Evolutionary conservation across 148 eudicot species (phyloP).

Genomic region (Heliosperma pusillum): DNA sequence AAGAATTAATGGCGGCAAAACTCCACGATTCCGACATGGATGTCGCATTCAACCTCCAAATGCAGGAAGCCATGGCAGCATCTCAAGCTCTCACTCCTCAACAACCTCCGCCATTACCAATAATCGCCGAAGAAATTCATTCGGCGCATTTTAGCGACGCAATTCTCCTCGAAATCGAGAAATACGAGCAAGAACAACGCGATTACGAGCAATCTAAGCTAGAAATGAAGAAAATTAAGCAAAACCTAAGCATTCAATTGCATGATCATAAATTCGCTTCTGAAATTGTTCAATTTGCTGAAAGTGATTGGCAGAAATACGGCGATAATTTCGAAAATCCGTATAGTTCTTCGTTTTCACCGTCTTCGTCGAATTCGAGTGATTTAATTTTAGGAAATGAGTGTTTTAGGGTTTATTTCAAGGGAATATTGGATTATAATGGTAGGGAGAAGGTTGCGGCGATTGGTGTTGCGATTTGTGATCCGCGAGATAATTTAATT

Average conservation of each 20-base stretch:
- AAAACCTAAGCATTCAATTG: slow-evolving; percentile 36
- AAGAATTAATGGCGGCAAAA: slow-evolving; percentile 23
- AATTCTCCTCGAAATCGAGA: slow-evolving; percentile 35
- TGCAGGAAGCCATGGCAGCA: slow-evolving; percentile 34
- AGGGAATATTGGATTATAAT: slow-evolving; percentile 23
- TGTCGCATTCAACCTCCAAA: slow-evolving; percentile 35
- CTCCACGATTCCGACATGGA: slow-evolving; percentile 24
- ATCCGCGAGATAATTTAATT: slow-evolving; percentile 16
- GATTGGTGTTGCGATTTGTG: slow-evolving; percentile 26
- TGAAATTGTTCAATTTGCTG: slow-evolving; percentile 34
- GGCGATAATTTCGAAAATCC: slow-evolving; percentile 33
- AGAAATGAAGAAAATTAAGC: slow-evolving; percentile 22
- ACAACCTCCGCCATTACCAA: slow-evolving; percentile 10
- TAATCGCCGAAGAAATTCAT: background rate
- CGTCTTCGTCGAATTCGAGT: slow-evolving; percentile 9
- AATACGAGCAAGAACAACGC: slow-evolving; percentile 30
- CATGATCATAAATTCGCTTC: slow-evolving; percentile 51
- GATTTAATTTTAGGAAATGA: background rate
- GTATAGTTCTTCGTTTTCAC: background rate
- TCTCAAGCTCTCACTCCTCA: slow-evolving; percentile 19
- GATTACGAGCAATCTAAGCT: slow-evolving; percentile 27
- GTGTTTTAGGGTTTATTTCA: slow-evolving; percentile 22
- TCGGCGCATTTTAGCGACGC: slow-evolving; percentile 14
- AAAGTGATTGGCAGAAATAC: slow-evolving; percentile 37
- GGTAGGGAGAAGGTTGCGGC: slow-evolving; percentile 15